Conservation (phyloP, 345 rosid species). For the Noccaea caerulescens region DNA sequence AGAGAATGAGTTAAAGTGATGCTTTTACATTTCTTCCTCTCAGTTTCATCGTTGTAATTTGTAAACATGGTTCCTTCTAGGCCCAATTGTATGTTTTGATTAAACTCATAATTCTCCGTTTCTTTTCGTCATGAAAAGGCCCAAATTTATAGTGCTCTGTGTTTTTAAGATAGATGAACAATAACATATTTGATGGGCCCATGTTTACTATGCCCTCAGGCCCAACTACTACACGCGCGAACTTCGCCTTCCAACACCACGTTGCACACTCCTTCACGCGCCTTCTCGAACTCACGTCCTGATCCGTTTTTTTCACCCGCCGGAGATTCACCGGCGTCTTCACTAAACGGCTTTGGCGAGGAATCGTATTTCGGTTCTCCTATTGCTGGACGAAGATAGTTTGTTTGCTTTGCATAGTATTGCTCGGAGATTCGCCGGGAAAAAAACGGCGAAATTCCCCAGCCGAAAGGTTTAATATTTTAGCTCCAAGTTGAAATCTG, state of each 20-base stretch:
- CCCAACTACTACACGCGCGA: conserved; percentile 10
- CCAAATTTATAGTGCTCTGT: too few relatives aligned
- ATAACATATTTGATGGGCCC: background rate
- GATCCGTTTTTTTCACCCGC: conserved; percentile 14
- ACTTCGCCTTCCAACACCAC: conserved; percentile 12
- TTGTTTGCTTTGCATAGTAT: background rate
- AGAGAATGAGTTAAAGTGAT: conserved; percentile 1
- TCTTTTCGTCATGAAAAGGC: too few relatives aligned
- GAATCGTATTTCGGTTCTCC: background rate
- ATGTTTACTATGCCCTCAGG: background rate
- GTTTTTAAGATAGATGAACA: too few relatives aligned
- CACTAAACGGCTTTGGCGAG: conserved; percentile 1
- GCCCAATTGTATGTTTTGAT: background rate
- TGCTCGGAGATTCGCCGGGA: conserved; percentile 6
- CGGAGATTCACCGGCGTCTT: conserved; percentile 19
- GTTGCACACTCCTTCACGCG: conserved; percentile 26
- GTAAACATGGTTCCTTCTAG: background rate
- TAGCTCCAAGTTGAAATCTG: conserved; percentile 14
- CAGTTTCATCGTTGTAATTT: background rate
- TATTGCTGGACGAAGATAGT: background rate
- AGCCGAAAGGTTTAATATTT: conserved; percentile 13
- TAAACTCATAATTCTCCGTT: background rate
- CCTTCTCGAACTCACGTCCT: conserved; percentile 13
- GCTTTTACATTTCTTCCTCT: conserved; percentile 4
- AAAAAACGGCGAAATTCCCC: background rate